Evolutionary conservation across 2,329 filamentous ascomycete genomes (phyloP).

Genomic region (Cladosporium oxysporum): DNA sequence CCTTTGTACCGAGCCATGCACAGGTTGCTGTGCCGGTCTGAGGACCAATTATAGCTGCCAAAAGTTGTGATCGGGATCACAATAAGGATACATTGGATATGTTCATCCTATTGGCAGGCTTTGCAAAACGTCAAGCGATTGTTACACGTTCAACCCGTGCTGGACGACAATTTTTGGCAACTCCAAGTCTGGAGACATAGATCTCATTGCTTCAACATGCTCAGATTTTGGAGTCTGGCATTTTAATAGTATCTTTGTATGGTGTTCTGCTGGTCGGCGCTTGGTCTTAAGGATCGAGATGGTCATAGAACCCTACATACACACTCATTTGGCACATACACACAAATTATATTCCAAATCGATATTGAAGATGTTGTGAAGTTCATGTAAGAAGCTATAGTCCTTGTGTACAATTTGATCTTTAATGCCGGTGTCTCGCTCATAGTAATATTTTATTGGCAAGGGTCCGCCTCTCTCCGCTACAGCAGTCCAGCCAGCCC

Average conservation of each 20-base stretch:
- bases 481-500: slow-evolving; percentile 1
- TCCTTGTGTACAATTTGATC: background rate
- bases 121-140: background rate
- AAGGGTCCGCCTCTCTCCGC: background rate
- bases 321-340: background rate
- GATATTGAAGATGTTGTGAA: background rate
- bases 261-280: background rate
- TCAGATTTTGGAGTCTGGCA: background rate
- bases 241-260: background rate
- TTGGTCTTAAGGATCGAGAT: background rate
- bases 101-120: background rate
- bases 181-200: slow-evolving; percentile 11
- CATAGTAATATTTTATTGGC: background rate
- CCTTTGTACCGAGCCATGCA: background rate
- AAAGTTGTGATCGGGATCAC: background rate
- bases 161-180: background rate
- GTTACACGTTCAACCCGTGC: slow-evolving; percentile 6
- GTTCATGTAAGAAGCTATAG: background rate
- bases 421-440: background rate
- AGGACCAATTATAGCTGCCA: background rate
- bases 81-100: background rate
- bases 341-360: background rate
- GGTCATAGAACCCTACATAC: background rate
- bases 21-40: slow-evolving; percentile 6
- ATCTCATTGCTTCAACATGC: slow-evolving; percentile 17